phyloP scores from a whole-genome alignment of 768 basidiomycete species.

The Krasilnikovozyma curviuscula region DNA sequence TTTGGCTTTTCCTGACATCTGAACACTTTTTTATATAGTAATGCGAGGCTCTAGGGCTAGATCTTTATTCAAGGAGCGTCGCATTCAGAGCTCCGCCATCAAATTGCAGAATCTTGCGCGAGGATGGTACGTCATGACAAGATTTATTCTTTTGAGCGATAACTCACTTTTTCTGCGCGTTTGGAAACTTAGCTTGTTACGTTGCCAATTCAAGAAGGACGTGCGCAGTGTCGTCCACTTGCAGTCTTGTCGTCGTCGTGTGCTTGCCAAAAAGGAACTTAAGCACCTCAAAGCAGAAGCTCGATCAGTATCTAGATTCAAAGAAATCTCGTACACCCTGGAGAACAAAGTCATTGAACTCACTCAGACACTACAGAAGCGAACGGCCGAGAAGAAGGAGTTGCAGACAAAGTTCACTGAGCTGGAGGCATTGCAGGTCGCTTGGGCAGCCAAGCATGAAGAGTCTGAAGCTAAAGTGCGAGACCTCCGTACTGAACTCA shows the following conservation, averaged over 20 bases:
- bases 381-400: constrained; percentile 77
- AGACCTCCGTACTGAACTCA: constrained; percentile 49
- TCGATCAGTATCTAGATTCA: constrained; percentile 91
- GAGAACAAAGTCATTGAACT: constrained; percentile 99
- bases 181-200: constrained; percentile 15
- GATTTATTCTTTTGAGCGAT: constrained; percentile 39
- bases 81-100: constrained; percentile 43
- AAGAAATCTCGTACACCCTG: constrained; percentile 88
- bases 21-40: constrained; percentile 7
- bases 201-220: constrained; percentile 16
- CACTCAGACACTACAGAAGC: constrained; percentile 75
- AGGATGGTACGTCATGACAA: constrained; percentile 52
- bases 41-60: constrained; percentile 29
- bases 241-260: constrained; percentile 80
- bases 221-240: constrained; percentile 56
- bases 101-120: constrained; percentile 65
- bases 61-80: constrained; percentile 37
- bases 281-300: constrained; percentile 72
- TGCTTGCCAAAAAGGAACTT: constrained; percentile 67
- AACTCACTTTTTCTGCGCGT: constrained; percentile 12
- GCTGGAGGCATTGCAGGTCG: constrained; percentile 66
- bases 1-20: background rate
- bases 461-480: constrained; percentile 59
- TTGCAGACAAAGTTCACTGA: constrained; percentile 53
- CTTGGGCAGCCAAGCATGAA: constrained; percentile 71